A percentile compares a stretch with the other conserved stretches of the same genome.
phyloP scores from a whole-genome alignment of 164 flowering plant genomes.

The Warburgia ugandensis region DNA sequence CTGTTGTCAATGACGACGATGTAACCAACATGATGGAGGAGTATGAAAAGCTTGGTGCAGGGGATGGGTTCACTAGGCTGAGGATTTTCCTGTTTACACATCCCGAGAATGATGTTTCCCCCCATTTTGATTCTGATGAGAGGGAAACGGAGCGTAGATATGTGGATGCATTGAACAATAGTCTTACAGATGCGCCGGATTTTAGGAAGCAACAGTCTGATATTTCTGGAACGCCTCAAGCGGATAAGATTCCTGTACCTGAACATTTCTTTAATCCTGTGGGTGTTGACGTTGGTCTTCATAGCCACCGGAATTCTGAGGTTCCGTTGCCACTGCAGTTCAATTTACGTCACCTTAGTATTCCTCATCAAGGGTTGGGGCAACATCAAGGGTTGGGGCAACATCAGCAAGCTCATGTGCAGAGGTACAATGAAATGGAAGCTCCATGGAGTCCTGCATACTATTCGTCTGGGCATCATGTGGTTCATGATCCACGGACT shows the following conservation, averaged over 20 bases:
- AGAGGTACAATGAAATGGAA: conserved; percentile 64
- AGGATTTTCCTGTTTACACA: conserved; percentile 75
- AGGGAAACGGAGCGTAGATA: conserved; percentile 83
- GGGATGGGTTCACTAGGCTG: conserved; percentile 76
- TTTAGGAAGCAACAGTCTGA: conserved; percentile 37
- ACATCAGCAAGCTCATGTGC: conserved; percentile 36
- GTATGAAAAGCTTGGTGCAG: conserved; percentile 80
- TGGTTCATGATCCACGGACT: conserved; percentile 46
- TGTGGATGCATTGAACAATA: conserved; percentile 90
- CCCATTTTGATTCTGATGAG: conserved; percentile 64
- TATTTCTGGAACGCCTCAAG: conserved; percentile 10
- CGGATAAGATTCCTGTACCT: conserved; percentile 7
- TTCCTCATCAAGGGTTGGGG: conserved; percentile 48
- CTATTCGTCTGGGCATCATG: conserved; percentile 76
- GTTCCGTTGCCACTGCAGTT: conserved; percentile 33
- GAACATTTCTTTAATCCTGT: conserved; percentile 50
- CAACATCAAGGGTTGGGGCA: conserved; percentile 43
- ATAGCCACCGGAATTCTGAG: conserved; percentile 47
- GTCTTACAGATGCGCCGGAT: conserved; percentile 46
- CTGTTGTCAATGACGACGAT: conserved; percentile 96
- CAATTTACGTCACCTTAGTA: conserved; percentile 41
- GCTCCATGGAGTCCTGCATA: conserved; percentile 90
- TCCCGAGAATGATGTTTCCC: conserved; percentile 53
- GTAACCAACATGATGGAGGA: conserved; percentile 98
- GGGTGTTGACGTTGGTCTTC: conserved; percentile 39